Conservation (phyloP, 495 filamentous ascomycete genomes). For the Elasticomyces elasticus region DNA sequence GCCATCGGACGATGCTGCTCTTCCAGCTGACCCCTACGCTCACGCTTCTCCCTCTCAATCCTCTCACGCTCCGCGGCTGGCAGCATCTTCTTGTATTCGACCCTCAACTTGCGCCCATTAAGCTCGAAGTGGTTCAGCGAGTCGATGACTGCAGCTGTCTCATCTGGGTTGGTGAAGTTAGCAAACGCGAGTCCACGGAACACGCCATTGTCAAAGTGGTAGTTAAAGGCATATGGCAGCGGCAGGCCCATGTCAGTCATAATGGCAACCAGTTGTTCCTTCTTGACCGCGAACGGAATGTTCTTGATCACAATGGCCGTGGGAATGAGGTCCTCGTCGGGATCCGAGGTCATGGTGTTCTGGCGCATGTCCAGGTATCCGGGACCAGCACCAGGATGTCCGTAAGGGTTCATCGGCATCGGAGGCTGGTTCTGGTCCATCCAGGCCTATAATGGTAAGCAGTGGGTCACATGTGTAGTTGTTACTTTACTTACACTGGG, state of each 20-base stretch:
- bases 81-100: constrained; percentile 99
- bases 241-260: constrained; percentile 90
- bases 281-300: constrained; percentile 96
- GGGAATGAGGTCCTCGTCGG: constrained; percentile 81
- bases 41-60: constrained; percentile 93
- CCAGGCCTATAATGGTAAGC: constrained; percentile 33
- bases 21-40: constrained; percentile 89
- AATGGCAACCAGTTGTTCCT: constrained; percentile 80
- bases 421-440: constrained; percentile 45
- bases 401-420: constrained; percentile 32
- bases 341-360: constrained; percentile 43
- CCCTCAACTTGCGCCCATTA: constrained; percentile 83
- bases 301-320: constrained; percentile 99
- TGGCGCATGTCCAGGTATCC: constrained; percentile 35
- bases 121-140: constrained; percentile 89
- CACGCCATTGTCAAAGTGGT: constrained; percentile 97
- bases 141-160: constrained; percentile 84
- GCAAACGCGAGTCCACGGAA: constrained; percentile 95
- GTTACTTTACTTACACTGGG: constrained; percentile 41
- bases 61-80: constrained; percentile 87
- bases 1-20: constrained; percentile 82
- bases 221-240: constrained; percentile 96
- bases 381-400: constrained; percentile 9
- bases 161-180: constrained; percentile 92
- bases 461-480: constrained; percentile 25